A percentile compares a stretch with the other conserved stretches of the same genome.
phyloP scores from a whole-genome alignment of 1,139 yeast genomes.

The Suhomyces coccinellae region DNA sequence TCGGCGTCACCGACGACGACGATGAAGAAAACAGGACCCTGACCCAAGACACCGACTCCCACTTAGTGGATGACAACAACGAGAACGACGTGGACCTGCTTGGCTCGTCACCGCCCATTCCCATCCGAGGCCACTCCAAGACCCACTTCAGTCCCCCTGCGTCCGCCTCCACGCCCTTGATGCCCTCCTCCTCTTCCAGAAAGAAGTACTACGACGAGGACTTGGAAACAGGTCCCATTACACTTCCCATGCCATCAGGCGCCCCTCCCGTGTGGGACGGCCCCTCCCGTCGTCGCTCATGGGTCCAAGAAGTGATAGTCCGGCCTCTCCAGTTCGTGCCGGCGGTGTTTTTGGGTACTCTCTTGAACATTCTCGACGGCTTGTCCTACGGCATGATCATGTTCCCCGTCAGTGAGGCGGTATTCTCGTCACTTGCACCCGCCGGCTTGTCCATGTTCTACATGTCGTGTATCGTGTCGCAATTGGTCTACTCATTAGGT shows the following conservation, averaged over 20 bases:
- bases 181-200: not conserved
- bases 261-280: not conserved
- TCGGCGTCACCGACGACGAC: constrained; percentile 55
- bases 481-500: constrained; percentile 82
- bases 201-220: constrained; percentile 6
- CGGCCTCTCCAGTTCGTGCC: constrained; percentile 59
- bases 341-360: constrained; percentile 79
- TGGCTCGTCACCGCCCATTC: constrained; percentile 30
- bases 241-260: not conserved
- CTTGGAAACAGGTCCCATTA: constrained; percentile 4
- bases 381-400: constrained; percentile 96
- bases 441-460: constrained; percentile 93
- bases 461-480: constrained; percentile 84
- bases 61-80: not conserved
- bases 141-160: not conserved
- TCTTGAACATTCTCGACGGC: constrained; percentile 87
- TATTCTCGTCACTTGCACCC: constrained; percentile 78
- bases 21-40: not conserved
- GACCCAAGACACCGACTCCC: too few relatives aligned
- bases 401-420: constrained; percentile 83
- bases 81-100: constrained; percentile 12
- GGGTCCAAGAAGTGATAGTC: constrained; percentile 22
- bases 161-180: constrained; percentile 3
- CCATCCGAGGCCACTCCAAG: constrained; percentile 7
- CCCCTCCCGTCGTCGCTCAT: constrained; percentile 2